Percentiles rank a stretch among this genome's conserved stretches.
phyloP scores from a whole-genome alignment of 225 moss, liverwort and hornwort species.

The Takakia lepidozioides region DNA sequence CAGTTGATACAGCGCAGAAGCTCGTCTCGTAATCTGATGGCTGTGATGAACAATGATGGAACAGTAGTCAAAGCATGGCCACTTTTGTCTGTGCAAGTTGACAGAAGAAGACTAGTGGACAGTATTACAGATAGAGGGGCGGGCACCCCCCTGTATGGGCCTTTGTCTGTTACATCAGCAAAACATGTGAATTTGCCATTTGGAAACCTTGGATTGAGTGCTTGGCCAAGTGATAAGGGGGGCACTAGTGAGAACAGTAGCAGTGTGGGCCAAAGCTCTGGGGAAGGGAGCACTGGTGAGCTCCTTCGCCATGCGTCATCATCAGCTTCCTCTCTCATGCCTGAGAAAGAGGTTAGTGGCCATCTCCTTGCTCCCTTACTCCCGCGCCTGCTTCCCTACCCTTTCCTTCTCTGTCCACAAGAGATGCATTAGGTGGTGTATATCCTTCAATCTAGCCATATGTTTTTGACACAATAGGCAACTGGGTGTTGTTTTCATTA shows the following conservation, averaged over 20 bases:
- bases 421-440: too few species aligned
- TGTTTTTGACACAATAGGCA: too few species aligned
- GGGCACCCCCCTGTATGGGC: slow-evolving; percentile 73
- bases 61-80: slow-evolving; percentile 86
- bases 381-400: not conserved
- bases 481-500: not conserved
- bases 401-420: not conserved
- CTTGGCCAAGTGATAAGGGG: slow-evolving; percentile 58
- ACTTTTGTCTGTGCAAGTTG: slow-evolving; percentile 31
- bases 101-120: slow-evolving; percentile 21
- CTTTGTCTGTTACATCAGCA: slow-evolving; percentile 48
- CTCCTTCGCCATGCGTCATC: slow-evolving; percentile 24
- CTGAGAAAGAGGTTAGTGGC: slow-evolving; percentile 38
- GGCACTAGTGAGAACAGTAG: slow-evolving; percentile 8
- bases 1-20: slow-evolving; percentile 82
- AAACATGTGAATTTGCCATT: slow-evolving; percentile 76
- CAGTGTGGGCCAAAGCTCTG: slow-evolving; percentile 29
- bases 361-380: not conserved
- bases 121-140: slow-evolving; percentile 22
- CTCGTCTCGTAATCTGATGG: slow-evolving; percentile 78
- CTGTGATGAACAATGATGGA: slow-evolving; percentile 74
- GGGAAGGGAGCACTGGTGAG: slow-evolving; percentile 27
- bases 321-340: slow-evolving; percentile 25
- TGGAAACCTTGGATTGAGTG: slow-evolving; percentile 67
- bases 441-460: too few species aligned